phyloP scores from a whole-genome alignment of 2,329 filamentous ascomycete genomes.

The Orbilia brochopaga region DNA sequence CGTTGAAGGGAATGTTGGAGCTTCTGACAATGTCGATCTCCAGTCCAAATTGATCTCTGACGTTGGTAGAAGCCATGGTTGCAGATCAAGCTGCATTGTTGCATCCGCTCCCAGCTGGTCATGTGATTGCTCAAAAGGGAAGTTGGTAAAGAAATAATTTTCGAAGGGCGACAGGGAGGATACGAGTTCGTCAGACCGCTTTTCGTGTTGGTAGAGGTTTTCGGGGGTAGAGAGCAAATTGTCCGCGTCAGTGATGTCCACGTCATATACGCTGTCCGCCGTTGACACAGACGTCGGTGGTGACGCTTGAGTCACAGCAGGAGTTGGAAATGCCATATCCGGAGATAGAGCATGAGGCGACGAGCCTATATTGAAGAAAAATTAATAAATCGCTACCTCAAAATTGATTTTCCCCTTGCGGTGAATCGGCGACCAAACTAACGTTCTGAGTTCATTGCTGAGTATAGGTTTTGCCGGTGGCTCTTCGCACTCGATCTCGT shows the following conservation, averaged over 20 bases:
- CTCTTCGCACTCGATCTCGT: slow-evolving; percentile 10
- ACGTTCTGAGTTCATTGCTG: slow-evolving; percentile 2
- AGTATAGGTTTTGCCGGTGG: slow-evolving; percentile 5
- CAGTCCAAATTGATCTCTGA: slow-evolving; percentile 10
- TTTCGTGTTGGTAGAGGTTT: slow-evolving; percentile 2
- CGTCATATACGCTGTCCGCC: slow-evolving; percentile 9
- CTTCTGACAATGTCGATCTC: slow-evolving; percentile 4
- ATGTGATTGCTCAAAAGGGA: slow-evolving; percentile 21
- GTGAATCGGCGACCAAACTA: not conserved
- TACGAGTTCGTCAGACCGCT: not conserved
- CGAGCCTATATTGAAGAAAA: slow-evolving; percentile 9
- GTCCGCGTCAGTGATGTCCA: slow-evolving; percentile 6
- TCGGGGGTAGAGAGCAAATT: not conserved
- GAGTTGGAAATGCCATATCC: slow-evolving; percentile 2
- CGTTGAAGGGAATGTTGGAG: slow-evolving; percentile 16
- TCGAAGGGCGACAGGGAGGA: slow-evolving; percentile 17
- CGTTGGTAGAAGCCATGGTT: slow-evolving; percentile 15
- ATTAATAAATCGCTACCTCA: not conserved
- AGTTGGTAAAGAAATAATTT: slow-evolving; percentile 25
- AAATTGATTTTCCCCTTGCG: not conserved
- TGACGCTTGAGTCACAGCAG: slow-evolving; percentile 20
- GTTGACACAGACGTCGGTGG: slow-evolving; percentile 5
- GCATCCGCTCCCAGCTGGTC: slow-evolving; percentile 17
- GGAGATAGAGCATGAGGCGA: slow-evolving; percentile 1
- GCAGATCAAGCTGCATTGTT: slow-evolving; percentile 11